A percentile compares a stretch with the other conserved stretches of the same genome.
phyloP scores from a whole-genome alignment of 305 asterid species.

The Petunia hybrid region DNA sequence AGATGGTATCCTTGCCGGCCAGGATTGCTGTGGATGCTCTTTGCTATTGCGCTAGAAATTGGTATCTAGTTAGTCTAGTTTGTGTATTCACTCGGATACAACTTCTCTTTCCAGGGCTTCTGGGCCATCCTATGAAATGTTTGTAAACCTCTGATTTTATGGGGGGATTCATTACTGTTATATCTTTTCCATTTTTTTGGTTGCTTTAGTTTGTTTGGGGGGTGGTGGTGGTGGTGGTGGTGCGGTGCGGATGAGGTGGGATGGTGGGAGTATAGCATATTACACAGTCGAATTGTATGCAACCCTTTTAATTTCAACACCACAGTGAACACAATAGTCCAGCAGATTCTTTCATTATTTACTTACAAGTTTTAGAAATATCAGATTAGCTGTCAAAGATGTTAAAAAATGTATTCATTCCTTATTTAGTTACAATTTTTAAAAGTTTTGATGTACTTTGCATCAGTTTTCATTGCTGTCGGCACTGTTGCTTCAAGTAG shows the following conservation, averaged over 20 bases:
- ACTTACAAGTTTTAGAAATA: not conserved
- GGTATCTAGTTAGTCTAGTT: not conserved
- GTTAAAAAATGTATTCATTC: not conserved
- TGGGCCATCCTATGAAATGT: not conserved
- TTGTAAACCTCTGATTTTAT: not conserved
- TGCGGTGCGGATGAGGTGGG: not conserved
- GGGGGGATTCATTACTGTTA: not conserved
- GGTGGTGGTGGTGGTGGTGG: too few species aligned
- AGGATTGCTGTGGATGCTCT: not conserved
- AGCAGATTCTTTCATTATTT: not conserved
- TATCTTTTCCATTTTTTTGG: not conserved
- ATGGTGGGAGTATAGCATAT: not conserved
- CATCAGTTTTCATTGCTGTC: not conserved
- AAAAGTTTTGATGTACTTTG: not conserved
- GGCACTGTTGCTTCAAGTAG: not conserved
- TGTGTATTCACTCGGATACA: not conserved
- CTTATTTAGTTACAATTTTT: not conserved
- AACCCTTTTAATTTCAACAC: not conserved
- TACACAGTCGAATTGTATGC: not conserved
- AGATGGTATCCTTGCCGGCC: slow-evolving; percentile 1
- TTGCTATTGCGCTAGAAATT: not conserved
- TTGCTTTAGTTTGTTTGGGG: not conserved
- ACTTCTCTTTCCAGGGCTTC: not conserved
- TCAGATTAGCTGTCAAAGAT: not conserved
- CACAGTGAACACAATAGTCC: not conserved